These are phyloP conservation scores for Corniculantispora saksenae DNA, from an alignment of 2,329 filamentous ascomycete genomes.

Conservation along the genomic window DNA sequence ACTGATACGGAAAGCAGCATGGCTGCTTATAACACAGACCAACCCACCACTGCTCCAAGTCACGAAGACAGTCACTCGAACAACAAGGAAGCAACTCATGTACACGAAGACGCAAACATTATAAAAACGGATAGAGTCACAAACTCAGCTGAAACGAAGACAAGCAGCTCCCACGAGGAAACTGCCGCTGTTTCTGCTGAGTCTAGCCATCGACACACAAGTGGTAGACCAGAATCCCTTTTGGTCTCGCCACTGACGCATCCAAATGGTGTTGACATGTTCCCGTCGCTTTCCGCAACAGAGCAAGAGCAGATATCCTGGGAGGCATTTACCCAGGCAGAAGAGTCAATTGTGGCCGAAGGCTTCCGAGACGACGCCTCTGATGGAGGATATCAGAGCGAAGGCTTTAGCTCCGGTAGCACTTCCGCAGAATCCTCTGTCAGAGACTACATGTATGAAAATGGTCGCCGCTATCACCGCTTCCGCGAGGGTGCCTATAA, in stretches of 20 bases:
- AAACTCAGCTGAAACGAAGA: background rate
- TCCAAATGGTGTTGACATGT: conserved; percentile 40
- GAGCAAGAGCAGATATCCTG: conserved; percentile 39
- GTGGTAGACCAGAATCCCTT: conserved; percentile 24
- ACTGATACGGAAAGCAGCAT: background rate
- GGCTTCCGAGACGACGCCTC: conserved; percentile 27
- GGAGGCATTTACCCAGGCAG: conserved; percentile 39
- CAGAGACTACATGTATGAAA: conserved; percentile 54
- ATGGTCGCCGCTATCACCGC: conserved; percentile 60
- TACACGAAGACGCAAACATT: background rate
- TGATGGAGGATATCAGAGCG: conserved; percentile 41
- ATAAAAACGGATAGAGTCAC: background rate
- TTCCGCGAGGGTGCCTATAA: conserved; percentile 57
- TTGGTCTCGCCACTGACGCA: conserved; percentile 36
- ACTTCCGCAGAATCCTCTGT: conserved; percentile 43
- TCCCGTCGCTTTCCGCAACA: conserved; percentile 35
- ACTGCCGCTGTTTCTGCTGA: background rate
- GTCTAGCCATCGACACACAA: background rate
- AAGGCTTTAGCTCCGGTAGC: conserved; percentile 37
- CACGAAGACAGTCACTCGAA: background rate
- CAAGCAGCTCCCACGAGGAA: background rate
- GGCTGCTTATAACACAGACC: background rate
- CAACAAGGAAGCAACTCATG: background rate
- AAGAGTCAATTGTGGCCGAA: conserved; percentile 39
- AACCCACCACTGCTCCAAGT: background rate